Evolutionary conservation across 2,329 filamentous ascomycete genomes (phyloP), one percentile per base, ranked within the genome.

Genomic region (Apiospora sp.): DNA sequence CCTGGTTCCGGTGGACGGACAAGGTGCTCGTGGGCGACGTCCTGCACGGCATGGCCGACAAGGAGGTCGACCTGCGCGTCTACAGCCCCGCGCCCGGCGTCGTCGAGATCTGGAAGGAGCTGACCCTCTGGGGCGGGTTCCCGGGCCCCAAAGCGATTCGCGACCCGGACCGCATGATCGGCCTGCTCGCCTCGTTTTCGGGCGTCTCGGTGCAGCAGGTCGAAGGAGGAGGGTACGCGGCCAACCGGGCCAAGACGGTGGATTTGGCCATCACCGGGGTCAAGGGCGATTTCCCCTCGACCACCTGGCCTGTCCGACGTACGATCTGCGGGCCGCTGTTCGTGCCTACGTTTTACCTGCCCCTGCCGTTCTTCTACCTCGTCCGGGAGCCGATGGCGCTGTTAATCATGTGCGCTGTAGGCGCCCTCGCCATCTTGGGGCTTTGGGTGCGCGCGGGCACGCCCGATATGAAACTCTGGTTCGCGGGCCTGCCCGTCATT

Each of bases 1-100:
- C 73, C 44, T 74, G 73, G 73, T 74, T 72, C 44, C 51, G 64
- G 3, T 74, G 73, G 73, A 68, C 69, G 10, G 73, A 74, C 67
- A 72, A 67, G 43, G 51, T 74, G 19, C 73, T 74, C 13, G 72
- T 72, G 12, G 34, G 64, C 54, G 67, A 49, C 51, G 67, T 37
- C 6, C 67, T 74, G 64, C 69, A 71, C 30, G 24, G 43, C 0
- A 10, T 16, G 3, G 22, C 4, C 16, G 61, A 71, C n/a, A 16
- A 68, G 14, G 51, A 51, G 49, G 34, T 73, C 61, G 49, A 61
- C 22, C 5, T 74, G n/a, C 72, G 73, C 58, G 24, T 72, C 43
- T 69, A 71, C 41, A 71, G 67, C 22, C 48, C 69, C 43, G n/a
- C 48, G 24, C 67, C 64, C 16, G 69, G 73, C 22, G 48, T 61